Percentiles rank a stretch among this genome's conserved stretches.
Evolutionary conservation across 768 basidiomycete genomes (phyloP).

Genomic region (Kwoniella dendrophila): DNA sequence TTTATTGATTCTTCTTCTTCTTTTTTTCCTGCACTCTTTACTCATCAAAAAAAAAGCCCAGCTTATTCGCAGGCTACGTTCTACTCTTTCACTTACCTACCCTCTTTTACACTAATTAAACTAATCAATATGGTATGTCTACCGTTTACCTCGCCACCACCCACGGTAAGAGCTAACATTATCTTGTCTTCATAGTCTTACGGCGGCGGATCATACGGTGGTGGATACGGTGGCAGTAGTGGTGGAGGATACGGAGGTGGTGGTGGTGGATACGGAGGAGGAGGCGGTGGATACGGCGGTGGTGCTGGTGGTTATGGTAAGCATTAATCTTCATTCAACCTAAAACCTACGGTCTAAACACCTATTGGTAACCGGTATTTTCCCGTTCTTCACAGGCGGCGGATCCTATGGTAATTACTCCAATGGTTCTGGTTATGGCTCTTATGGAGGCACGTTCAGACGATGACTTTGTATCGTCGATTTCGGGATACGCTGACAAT

Average conservation of each 20-base stretch:
- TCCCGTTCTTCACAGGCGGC: constrained; percentile 47
- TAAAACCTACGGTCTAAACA: constrained; percentile 4
- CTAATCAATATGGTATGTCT: constrained; percentile 15
- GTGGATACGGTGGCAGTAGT: constrained; percentile 33
- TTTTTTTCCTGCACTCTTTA: background rate
- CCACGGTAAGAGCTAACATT: constrained; percentile 11
- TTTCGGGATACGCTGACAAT: constrained; percentile 32
- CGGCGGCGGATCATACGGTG: constrained; percentile 21
- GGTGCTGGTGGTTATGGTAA: constrained; percentile 54
- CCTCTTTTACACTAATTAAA: background rate
- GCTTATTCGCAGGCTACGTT: background rate
- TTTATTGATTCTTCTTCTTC: constrained; percentile 4
- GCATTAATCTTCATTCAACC: background rate
- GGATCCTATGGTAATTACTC: constrained; percentile 56
- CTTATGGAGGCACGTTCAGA: constrained; percentile 43
- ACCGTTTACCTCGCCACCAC: constrained; percentile 16
- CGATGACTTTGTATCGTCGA: constrained; percentile 42
- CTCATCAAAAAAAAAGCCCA: constrained; percentile 4
- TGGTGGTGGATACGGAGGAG: constrained; percentile 41
- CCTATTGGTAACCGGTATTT: constrained; percentile 3
- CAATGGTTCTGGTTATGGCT: constrained; percentile 8
- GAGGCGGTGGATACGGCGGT: constrained; percentile 49
- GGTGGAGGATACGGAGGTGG: constrained; percentile 44
- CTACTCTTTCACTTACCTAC: background rate
- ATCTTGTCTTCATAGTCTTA: constrained; percentile 28